Conservation (phyloP, 768 basidiomycete genomes). For the Lyophyllum shimeji region DNA sequence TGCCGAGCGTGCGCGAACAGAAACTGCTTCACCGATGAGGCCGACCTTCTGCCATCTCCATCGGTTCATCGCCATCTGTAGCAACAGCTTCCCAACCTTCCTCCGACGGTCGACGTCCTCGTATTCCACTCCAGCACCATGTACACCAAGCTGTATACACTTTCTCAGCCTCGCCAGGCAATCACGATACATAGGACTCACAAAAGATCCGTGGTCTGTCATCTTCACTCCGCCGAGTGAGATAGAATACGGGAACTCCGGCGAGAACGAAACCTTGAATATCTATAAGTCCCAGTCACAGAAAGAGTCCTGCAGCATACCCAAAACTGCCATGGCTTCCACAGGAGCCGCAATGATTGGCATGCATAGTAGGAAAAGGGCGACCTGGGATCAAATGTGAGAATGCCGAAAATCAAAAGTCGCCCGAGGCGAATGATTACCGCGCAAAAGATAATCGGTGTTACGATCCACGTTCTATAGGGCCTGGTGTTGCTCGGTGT, state of each 20-base stretch:
- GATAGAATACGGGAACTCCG: slow-evolving; percentile 81
- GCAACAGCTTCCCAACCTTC: slow-evolving; percentile 80
- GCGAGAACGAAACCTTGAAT: slow-evolving; percentile 69
- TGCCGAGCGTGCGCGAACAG: too few species aligned
- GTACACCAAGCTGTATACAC: slow-evolving; percentile 37
- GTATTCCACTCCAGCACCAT: slow-evolving; percentile 44
- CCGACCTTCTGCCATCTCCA: slow-evolving; percentile 61
- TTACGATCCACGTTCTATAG: slow-evolving; percentile 89
- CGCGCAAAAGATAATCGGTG: slow-evolving; percentile 86
- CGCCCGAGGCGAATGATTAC: slow-evolving; percentile 36
- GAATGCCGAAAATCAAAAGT: background rate
- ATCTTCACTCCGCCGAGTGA: slow-evolving; percentile 58
- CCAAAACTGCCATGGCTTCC: slow-evolving; percentile 83
- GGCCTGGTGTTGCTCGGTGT: slow-evolving; percentile 53
- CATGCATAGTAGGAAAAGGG: slow-evolving; percentile 90
- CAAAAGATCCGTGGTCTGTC: slow-evolving; percentile 40
- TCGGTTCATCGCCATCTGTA: slow-evolving; percentile 64
- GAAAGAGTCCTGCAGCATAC: slow-evolving; percentile 39
- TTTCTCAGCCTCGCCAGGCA: slow-evolving; percentile 11
- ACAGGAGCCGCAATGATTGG: slow-evolving; percentile 91
- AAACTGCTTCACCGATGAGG: slow-evolving; percentile 12
- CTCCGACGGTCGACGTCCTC: slow-evolving; percentile 50
- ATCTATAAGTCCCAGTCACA: slow-evolving; percentile 1
- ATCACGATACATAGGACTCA: slow-evolving; percentile 27
- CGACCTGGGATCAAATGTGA: slow-evolving; percentile 52